Percentiles rank a stretch among this genome's conserved stretches.
Conservation (phyloP, 805 yeast species). For the Candida oleophila region DNA sequence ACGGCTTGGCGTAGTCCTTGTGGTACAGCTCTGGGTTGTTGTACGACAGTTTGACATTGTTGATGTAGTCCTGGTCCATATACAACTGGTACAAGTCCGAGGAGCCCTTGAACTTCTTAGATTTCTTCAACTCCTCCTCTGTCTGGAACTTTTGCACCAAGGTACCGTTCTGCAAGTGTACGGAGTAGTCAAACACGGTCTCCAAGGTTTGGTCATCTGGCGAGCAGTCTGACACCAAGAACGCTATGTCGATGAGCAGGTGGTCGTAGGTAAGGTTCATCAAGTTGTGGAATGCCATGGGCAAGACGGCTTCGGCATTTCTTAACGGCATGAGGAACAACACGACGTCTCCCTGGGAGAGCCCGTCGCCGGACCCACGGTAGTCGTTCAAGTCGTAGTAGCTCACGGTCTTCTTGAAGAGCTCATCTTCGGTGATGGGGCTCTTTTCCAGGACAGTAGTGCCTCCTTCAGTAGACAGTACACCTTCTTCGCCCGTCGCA, state of each 20-base stretch:
- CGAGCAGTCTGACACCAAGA: slow-evolving; percentile 78
- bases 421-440: slow-evolving; percentile 24
- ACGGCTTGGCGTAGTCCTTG: slow-evolving; percentile 60
- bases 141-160: slow-evolving; percentile 47
- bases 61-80: slow-evolving; percentile 64
- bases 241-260: slow-evolving; percentile 73
- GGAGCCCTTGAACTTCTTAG: slow-evolving; percentile 48
- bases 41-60: slow-evolving; percentile 57
- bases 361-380: slow-evolving; percentile 53
- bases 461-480: not conserved
- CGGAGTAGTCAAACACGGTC: slow-evolving; percentile 61
- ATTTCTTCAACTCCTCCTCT: slow-evolving; percentile 34
- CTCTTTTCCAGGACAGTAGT: not conserved
- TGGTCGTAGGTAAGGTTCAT: slow-evolving; percentile 88
- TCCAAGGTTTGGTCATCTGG: slow-evolving; percentile 65
- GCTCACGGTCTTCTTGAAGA: slow-evolving; percentile 50
- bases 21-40: slow-evolving; percentile 59
- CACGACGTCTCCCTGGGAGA: slow-evolving; percentile 56
- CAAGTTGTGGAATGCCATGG: slow-evolving; percentile 79
- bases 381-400: slow-evolving; percentile 61
- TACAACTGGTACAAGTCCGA: slow-evolving; percentile 64
- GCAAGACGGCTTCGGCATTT: slow-evolving; percentile 74
- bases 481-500: slow-evolving; percentile 6
- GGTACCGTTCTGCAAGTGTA: slow-evolving; percentile 70
- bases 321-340: slow-evolving; percentile 73